Percentiles rank a stretch among this genome's conserved stretches.
These are phyloP conservation scores for Fusarium sp. DNA, from an alignment of 2,329 filamentous ascomycete species.

Conservation along the genomic window DNA sequence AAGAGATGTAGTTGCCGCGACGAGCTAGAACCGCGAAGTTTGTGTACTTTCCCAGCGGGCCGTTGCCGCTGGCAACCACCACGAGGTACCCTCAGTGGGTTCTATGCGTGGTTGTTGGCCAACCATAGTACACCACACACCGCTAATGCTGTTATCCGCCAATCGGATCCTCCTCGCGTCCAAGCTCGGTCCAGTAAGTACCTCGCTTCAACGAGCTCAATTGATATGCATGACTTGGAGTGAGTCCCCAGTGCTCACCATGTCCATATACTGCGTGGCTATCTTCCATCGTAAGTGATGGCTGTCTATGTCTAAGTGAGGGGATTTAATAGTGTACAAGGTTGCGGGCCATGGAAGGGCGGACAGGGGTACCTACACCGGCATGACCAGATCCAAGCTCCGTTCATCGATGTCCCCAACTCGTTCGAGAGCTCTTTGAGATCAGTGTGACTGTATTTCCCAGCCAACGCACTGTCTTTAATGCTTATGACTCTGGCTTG, in stretches of 20 bases:
- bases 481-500: background rate
- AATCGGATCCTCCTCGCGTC: constrained; percentile 4
- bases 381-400: constrained; percentile 1
- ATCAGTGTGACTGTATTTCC: background rate
- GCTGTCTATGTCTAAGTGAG: constrained; percentile 32
- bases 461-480: background rate
- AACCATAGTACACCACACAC: constrained; percentile 20
- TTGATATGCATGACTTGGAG: background rate
- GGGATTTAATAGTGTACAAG: constrained; percentile 31
- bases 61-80: constrained; percentile 48
- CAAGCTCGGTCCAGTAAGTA: background rate
- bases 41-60: constrained; percentile 48
- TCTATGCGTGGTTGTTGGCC: background rate
- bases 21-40: constrained; percentile 35
- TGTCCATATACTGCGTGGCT: background rate
- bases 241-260: constrained; percentile 6
- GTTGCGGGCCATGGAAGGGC: constrained; percentile 1
- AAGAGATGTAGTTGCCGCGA: constrained; percentile 30
- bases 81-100: background rate
- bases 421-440: background rate
- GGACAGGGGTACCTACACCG: background rate
- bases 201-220: background rate
- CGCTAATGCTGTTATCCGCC: background rate
- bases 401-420: background rate
- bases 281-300: constrained; percentile 19